A percentile compares a stretch with the other conserved stretches of the same genome.
These are phyloP conservation scores for Suillus subaureus DNA, from an alignment of 768 basidiomycete species.

Conservation along the genomic window DNA sequence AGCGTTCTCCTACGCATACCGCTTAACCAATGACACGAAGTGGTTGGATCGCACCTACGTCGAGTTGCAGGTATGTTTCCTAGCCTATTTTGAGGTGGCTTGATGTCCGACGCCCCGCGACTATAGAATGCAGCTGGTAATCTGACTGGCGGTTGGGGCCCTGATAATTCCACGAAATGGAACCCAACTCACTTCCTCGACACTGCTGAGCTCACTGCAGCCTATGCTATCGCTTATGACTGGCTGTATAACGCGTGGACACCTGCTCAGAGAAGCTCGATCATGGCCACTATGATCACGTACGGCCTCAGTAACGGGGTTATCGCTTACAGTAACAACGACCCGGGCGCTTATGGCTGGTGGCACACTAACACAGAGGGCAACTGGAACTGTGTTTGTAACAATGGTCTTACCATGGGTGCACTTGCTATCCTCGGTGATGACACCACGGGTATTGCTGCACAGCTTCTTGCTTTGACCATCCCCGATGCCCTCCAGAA, in stretches of 20 bases:
- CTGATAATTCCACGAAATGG: slow-evolving; percentile 67
- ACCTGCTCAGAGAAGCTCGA: slow-evolving; percentile 65
- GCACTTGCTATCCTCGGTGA: slow-evolving; percentile 90
- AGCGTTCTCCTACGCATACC: slow-evolving; percentile 88
- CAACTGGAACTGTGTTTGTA: slow-evolving; percentile 99
- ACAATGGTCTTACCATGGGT: slow-evolving; percentile 85
- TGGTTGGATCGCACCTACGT: slow-evolving; percentile 87
- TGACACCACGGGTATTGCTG: slow-evolving; percentile 73
- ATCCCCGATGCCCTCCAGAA: slow-evolving; percentile 75
- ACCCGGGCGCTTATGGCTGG: slow-evolving; percentile 59
- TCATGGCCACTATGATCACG: slow-evolving; percentile 71
- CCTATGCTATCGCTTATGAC: slow-evolving; percentile 93
- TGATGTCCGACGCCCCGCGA: not conserved
- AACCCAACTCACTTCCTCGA: slow-evolving; percentile 92
- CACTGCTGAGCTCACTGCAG: slow-evolving; percentile 84
- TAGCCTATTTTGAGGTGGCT: not conserved
- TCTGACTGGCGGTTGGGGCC: slow-evolving; percentile 65
- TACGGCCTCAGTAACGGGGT: slow-evolving; percentile 77
- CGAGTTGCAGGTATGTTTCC: slow-evolving; percentile 74
- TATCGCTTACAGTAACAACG: slow-evolving; percentile 46
- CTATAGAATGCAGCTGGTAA: slow-evolving; percentile 76
- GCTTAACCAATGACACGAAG: slow-evolving; percentile 88
- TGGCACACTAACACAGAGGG: slow-evolving; percentile 75
- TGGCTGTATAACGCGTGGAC: slow-evolving; percentile 92
- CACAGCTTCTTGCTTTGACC: slow-evolving; percentile 65